phyloP scores from a whole-genome alignment of 2,329 filamentous ascomycete genomes.

The Paramyrothecium sp. region DNA sequence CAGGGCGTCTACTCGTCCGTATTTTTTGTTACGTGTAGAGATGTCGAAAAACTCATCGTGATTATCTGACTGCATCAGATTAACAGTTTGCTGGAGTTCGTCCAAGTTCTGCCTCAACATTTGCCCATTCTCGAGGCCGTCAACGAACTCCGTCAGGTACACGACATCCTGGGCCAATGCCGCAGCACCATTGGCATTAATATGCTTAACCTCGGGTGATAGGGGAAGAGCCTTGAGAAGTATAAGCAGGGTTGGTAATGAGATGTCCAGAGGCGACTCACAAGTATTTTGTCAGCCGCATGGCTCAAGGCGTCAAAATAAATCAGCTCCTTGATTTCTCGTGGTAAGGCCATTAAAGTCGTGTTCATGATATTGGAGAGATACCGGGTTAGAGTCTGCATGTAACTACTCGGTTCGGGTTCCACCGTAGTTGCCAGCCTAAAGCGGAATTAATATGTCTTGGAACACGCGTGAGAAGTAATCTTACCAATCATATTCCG shows the following conservation, averaged over 20 bases:
- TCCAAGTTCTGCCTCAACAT: conserved; percentile 87
- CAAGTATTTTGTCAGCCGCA: conserved; percentile 81
- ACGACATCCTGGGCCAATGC: conserved; percentile 80
- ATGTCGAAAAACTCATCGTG: conserved; percentile 98
- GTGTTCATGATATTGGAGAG: conserved; percentile 96
- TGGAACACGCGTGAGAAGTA: background rate
- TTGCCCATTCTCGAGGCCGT: conserved; percentile 77
- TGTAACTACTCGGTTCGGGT: conserved; percentile 83
- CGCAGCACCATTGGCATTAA: conserved; percentile 82
- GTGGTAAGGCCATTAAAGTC: conserved; percentile 86
- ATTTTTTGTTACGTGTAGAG: conserved; percentile 85
- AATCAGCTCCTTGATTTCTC: conserved; percentile 91
- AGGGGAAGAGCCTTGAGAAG: conserved; percentile 67
- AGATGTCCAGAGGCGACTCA: conserved; percentile 31
- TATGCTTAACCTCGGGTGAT: conserved; percentile 74
- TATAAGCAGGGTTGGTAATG: background rate
- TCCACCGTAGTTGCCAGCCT: conserved; percentile 57
- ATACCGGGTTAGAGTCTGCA: conserved; percentile 91
- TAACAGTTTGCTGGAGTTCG: conserved; percentile 89
- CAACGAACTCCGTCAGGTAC: conserved; percentile 83
- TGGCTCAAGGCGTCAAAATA: conserved; percentile 96
- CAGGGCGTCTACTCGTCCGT: conserved; percentile 85
- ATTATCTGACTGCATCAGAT: conserved; percentile 82
- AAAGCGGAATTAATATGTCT: background rate
- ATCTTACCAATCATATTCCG: conserved; percentile 87